Conservation (phyloP, 306 rosid species). For the Abrus precatorius region DNA sequence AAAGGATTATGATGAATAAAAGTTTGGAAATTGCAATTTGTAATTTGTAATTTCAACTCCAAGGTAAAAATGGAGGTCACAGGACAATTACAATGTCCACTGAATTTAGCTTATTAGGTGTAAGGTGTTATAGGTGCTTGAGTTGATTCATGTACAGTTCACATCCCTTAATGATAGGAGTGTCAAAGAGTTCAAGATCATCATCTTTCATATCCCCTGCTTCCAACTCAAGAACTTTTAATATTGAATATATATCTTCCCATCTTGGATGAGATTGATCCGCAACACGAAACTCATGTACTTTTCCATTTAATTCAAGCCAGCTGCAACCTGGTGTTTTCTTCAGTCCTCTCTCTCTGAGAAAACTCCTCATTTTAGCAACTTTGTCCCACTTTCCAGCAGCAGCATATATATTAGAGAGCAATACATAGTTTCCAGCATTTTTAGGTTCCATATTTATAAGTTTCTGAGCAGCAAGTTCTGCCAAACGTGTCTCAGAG, state of each 20-base stretch:
- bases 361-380: conserved; percentile 74
- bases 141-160: conserved; percentile 38
- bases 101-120: conserved; percentile 15
- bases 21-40: neutral
- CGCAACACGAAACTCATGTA: conserved; percentile 76
- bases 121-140: neutral
- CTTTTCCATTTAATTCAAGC: conserved; percentile 73
- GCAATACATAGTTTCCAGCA: conserved; percentile 78
- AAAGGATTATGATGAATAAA: neutral
- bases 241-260: conserved; percentile 59
- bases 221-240: conserved; percentile 66
- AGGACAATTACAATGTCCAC: neutral
- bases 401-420: conserved; percentile 84
- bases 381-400: conserved; percentile 86
- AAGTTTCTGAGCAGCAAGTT: conserved; percentile 80
- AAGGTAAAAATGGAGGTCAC: neutral
- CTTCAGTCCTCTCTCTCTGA: conserved; percentile 72
- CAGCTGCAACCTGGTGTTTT: conserved; percentile 82
- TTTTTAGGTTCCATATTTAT: conserved; percentile 76
- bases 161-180: conserved; percentile 19
- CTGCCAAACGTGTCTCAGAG: conserved; percentile 65
- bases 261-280: conserved; percentile 75
- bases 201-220: conserved; percentile 54
- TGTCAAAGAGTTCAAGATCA: conserved; percentile 37
- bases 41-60: conserved; percentile 5